Conservation (phyloP, 116 monocot species). For the Cymodocea nodosa region DNA sequence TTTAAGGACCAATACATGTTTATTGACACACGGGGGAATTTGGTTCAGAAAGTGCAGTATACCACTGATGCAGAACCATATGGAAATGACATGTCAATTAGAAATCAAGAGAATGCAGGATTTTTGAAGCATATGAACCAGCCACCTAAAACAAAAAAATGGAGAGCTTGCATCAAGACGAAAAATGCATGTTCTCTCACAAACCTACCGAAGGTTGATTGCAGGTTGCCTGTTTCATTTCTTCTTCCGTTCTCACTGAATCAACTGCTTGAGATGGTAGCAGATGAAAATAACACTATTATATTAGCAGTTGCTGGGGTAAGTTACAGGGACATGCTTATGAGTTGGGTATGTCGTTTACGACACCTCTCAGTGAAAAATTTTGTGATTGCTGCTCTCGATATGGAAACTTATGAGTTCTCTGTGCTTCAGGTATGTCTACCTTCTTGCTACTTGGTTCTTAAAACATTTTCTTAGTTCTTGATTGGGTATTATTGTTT, state of each 20-base stretch:
- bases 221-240: conserved; percentile 14
- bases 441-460: not conserved
- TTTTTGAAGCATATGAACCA: conserved; percentile 3
- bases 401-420: conserved; percentile 70
- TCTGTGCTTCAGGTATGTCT: conserved; percentile 63
- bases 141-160: conserved; percentile 7
- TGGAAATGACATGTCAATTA: not conserved
- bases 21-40: conserved; percentile 17
- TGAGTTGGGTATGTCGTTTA: conserved; percentile 92
- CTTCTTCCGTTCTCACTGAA: conserved; percentile 44
- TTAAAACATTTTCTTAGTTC: conserved; percentile 1
- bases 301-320: conserved; percentile 77
- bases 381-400: conserved; percentile 78
- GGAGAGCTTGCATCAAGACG: conserved; percentile 12
- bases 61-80: not conserved
- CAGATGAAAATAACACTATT: conserved; percentile 61
- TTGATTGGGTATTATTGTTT: not conserved
- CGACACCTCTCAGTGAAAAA: conserved; percentile 47
- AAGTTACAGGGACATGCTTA: conserved; percentile 91
- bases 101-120: conserved; percentile 6
- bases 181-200: conserved; percentile 10
- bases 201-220: conserved; percentile 13
- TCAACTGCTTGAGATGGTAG: conserved; percentile 39
- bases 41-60: too few species aligned
- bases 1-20: conserved; percentile 32